Conservation (phyloP, 352 stramenopile genomes). For the Phytopythium litorale region DNA sequence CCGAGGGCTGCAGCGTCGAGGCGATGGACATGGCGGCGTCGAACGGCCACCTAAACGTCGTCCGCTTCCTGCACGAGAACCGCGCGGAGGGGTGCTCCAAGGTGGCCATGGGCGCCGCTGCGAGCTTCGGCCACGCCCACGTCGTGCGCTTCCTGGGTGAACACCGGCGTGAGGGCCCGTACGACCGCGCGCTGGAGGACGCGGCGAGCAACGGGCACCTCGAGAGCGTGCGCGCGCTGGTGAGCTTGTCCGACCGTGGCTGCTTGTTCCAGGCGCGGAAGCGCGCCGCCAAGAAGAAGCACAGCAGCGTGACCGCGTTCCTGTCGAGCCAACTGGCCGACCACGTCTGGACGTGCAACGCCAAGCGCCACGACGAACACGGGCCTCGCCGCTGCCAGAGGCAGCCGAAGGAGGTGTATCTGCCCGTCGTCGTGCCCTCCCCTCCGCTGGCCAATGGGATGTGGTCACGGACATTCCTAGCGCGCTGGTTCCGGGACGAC, state of each 20-base stretch:
- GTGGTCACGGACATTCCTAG: slow-evolving; percentile 2
- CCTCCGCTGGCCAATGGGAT: not conserved
- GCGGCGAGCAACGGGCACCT: slow-evolving; percentile 28
- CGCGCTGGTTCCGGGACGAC: not conserved
- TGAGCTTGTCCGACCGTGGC: slow-evolving; percentile 19
- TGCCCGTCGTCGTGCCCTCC: not conserved
- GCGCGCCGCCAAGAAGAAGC: slow-evolving; percentile 28
- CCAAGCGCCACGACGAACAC: slow-evolving; percentile 19
- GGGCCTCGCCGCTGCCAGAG: slow-evolving; percentile 21
- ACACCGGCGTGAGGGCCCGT: slow-evolving; percentile 24
- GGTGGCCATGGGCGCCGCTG: slow-evolving; percentile 26
- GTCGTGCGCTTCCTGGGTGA: slow-evolving; percentile 28
- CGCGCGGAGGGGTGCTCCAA: slow-evolving; percentile 23
- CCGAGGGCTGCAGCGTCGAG: slow-evolving; percentile 22
- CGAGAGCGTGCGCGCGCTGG: slow-evolving; percentile 17
- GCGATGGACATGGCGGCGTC: slow-evolving; percentile 34
- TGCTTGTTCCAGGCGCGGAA: slow-evolving; percentile 30
- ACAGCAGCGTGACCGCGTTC: slow-evolving; percentile 19
- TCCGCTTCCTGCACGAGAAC: slow-evolving; percentile 28
- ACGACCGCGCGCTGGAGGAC: slow-evolving; percentile 28
- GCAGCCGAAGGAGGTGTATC: not conserved
- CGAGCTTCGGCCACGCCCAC: slow-evolving; percentile 17
- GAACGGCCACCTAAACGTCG: slow-evolving; percentile 23
- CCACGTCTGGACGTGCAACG: slow-evolving; percentile 29
- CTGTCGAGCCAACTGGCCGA: slow-evolving; percentile 26